Percentiles rank a stretch among this genome's conserved stretches.
These are phyloP conservation scores for Metschnikowia cerradonensis DNA, from an alignment of 805 yeast species.

Conservation along the genomic window DNA sequence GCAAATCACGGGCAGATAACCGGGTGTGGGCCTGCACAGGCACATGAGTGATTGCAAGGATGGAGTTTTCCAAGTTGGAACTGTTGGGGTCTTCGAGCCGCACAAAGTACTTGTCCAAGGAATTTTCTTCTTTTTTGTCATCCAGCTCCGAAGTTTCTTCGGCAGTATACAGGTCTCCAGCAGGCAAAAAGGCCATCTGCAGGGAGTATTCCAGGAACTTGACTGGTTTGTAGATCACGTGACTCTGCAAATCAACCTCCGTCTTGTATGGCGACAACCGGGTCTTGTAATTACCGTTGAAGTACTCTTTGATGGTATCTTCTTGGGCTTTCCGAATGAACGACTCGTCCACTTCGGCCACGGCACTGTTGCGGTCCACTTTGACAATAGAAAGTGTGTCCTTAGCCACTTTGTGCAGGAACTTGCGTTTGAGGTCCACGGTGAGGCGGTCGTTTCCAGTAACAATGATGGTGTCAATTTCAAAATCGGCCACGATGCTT, in stretches of 20 bases:
- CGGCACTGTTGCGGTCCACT: slow-evolving; percentile 71
- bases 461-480: slow-evolving; percentile 57
- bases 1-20: slow-evolving; percentile 42
- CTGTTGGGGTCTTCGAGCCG: slow-evolving; percentile 43
- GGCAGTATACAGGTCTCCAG: slow-evolving; percentile 39
- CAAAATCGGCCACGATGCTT: slow-evolving; percentile 55
- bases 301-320: slow-evolving; percentile 76
- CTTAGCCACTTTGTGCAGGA: slow-evolving; percentile 30
- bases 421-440: slow-evolving; percentile 56
- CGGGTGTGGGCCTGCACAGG: slow-evolving; percentile 34
- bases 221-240: slow-evolving; percentile 60
- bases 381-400: slow-evolving; percentile 48
- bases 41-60: slow-evolving; percentile 55
- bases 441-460: slow-evolving; percentile 72
- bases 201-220: slow-evolving; percentile 35
- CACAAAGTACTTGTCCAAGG: slow-evolving; percentile 32
- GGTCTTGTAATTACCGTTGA: slow-evolving; percentile 69
- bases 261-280: slow-evolving; percentile 83
- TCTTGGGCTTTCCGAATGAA: slow-evolving; percentile 71
- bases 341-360: slow-evolving; percentile 67
- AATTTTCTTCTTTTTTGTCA: slow-evolving; percentile 20
- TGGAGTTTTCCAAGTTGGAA: slow-evolving; percentile 65
- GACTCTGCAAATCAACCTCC: slow-evolving; percentile 60
- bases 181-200: slow-evolving; percentile 37
- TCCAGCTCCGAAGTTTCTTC: slow-evolving; percentile 20